Evolutionary conservation across 768 basidiomycete genomes (phyloP).

Genomic region (Crepidotus variabilis): DNA sequence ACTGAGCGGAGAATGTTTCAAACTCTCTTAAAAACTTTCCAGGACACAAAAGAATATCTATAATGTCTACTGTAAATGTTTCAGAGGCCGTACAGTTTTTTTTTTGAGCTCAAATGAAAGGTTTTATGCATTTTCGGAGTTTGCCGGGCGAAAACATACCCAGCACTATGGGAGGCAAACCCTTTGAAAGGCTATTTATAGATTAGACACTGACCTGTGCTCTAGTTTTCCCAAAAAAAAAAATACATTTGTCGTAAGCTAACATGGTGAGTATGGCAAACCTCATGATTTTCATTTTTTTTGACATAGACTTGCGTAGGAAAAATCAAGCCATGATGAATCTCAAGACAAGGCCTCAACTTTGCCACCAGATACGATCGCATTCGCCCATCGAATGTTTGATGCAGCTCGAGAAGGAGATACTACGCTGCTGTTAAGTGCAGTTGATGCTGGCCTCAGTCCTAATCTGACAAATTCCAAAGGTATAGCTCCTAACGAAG

Average conservation of each 20-base stretch:
- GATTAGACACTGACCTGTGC: neutral
- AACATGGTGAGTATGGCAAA: neutral
- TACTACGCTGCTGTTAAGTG: conserved; percentile 46
- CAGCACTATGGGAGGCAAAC: too few relatives aligned
- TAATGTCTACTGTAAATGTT: too few relatives aligned
- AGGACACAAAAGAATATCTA: too few relatives aligned
- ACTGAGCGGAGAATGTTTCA: too few relatives aligned
- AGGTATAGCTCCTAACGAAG: conserved; percentile 32
- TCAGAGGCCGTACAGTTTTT: too few relatives aligned
- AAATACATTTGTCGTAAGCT: neutral
- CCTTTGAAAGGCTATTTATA: neutral
- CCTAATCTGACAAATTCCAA: conserved; percentile 69
- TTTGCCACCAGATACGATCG: conserved; percentile 40
- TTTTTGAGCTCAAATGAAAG: too few relatives aligned
- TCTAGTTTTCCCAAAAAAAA: too few relatives aligned
- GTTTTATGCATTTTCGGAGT: too few relatives aligned
- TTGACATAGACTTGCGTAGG: neutral
- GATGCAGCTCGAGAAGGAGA: conserved; percentile 67
- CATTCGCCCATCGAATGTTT: conserved; percentile 71
- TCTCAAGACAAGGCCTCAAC: conserved; percentile 2
- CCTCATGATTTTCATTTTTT: too few relatives aligned
- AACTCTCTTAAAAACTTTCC: too few relatives aligned
- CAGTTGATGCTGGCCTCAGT: conserved; percentile 67
- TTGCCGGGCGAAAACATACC: too few relatives aligned
- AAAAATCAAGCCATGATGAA: neutral